Percentiles rank a stretch among this genome's conserved stretches.
phyloP scores from a whole-genome alignment of 2,329 filamentous ascomycete genomes.

The Xylaria sp. region DNA sequence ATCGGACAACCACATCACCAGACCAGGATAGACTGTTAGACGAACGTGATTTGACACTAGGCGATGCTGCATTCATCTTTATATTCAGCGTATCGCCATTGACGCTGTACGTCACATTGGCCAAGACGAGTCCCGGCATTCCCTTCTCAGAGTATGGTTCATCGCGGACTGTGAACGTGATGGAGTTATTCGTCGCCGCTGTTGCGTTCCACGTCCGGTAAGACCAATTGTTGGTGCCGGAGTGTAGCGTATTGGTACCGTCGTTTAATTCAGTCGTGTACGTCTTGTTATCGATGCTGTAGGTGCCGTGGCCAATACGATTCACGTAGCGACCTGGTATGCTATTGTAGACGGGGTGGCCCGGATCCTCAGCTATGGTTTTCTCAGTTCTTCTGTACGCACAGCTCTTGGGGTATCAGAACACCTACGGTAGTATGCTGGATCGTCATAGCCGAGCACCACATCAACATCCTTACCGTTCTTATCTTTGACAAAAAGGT shows the following conservation, averaged over 20 bases:
- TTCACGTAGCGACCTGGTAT: constrained; percentile 73
- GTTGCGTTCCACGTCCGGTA: constrained; percentile 72
- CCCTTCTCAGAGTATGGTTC: constrained; percentile 66
- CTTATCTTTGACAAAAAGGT: constrained; percentile 72
- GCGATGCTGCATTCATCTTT: constrained; percentile 67
- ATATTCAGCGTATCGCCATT: constrained; percentile 67
- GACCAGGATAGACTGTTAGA: constrained; percentile 21
- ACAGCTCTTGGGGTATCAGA: neutral
- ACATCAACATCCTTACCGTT: constrained; percentile 70
- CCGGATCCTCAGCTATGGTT: constrained; percentile 50
- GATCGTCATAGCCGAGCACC: constrained; percentile 72
- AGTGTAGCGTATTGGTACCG: constrained; percentile 66
- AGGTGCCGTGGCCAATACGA: constrained; percentile 69
- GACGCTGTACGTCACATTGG: constrained; percentile 72
- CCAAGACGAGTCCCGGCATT: constrained; percentile 70
- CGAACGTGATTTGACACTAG: constrained; percentile 59
- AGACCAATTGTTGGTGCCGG: constrained; percentile 70
- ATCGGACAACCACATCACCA: neutral
- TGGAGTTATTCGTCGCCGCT: constrained; percentile 63
- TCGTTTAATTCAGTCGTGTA: constrained; percentile 67
- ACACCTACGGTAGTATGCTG: constrained; percentile 62
- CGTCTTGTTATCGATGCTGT: constrained; percentile 64
- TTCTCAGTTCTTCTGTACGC: neutral
- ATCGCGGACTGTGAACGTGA: constrained; percentile 74
- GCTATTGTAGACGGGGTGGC: constrained; percentile 70